phyloP scores from a whole-genome alignment of 768 basidiomycete species.

The Pholiota conissans region DNA sequence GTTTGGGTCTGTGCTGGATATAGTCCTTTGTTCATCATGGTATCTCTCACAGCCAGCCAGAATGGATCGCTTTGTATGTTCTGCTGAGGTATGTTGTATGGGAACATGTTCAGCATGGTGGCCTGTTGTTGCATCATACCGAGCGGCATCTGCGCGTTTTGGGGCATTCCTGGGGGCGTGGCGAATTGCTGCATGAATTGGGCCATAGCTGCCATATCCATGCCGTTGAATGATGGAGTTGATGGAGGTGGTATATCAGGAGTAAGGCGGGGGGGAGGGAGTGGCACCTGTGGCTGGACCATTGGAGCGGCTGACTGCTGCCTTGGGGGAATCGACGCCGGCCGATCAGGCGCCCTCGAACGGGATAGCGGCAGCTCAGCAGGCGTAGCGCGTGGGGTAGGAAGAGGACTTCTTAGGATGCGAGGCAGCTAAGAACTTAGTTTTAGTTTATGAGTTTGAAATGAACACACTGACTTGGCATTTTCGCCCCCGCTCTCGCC shows the following conservation, averaged over 20 bases:
- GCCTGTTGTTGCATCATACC: conserved; percentile 6
- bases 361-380: conserved; percentile 13
- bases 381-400: conserved; percentile 63
- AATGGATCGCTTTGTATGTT: conserved; percentile 10
- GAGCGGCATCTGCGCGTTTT: neutral
- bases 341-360: neutral
- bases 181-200: conserved; percentile 2
- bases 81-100: conserved; percentile 2
- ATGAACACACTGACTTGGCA: conserved; percentile 42
- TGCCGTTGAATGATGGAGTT: neutral
- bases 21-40: conserved; percentile 3
- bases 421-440: conserved; percentile 13
- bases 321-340: neutral
- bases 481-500: conserved; percentile 32
- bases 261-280: neutral
- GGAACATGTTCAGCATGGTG: conserved; percentile 11
- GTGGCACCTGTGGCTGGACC: neutral
- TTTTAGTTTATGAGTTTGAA: conserved; percentile 10
- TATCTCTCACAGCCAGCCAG: conserved; percentile 10
- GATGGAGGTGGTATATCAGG: neutral
- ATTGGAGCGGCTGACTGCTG: neutral
- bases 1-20: neutral
- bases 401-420: conserved; percentile 54
- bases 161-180: neutral
- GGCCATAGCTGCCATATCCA: conserved; percentile 4